phyloP scores from a whole-genome alignment of 768 basidiomycete genomes.

The Naganishia kalamii region DNA sequence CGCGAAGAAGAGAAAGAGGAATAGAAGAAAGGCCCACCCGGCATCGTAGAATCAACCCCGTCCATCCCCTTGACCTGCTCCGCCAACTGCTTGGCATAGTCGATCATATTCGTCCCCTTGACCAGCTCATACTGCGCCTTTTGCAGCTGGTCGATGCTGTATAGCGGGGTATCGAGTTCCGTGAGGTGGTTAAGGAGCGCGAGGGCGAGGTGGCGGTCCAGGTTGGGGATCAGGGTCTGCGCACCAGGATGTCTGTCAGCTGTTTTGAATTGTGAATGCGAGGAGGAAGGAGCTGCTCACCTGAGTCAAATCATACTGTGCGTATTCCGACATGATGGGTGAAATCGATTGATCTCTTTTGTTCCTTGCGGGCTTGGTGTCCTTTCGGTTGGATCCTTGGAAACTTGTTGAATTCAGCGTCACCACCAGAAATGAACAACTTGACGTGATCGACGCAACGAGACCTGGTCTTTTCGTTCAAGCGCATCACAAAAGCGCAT shows the following conservation, averaged over 20 bases:
- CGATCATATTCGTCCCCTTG: conserved; percentile 96
- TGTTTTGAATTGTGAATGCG: too few relatives aligned
- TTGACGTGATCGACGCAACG: too few relatives aligned
- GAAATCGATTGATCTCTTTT: neutral
- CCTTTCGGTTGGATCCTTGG: neutral
- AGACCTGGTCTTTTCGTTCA: too few relatives aligned
- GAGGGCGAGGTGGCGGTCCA: conserved; percentile 91
- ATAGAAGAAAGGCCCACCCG: conserved; percentile 51
- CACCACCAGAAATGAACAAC: too few relatives aligned
- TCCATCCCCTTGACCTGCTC: conserved; percentile 57
- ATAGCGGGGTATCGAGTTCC: conserved; percentile 58
- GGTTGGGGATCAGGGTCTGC: conserved; percentile 80
- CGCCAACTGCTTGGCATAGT: conserved; percentile 78
- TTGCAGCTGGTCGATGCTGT: conserved; percentile 70
- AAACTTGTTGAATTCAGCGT: too few relatives aligned
- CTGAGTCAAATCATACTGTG: conserved; percentile 78
- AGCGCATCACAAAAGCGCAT: neutral
- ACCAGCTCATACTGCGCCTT: conserved; percentile 94
- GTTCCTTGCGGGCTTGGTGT: neutral
- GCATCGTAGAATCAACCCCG: conserved; percentile 62
- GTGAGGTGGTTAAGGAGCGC: conserved; percentile 83
- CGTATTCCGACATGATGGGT: conserved; percentile 32
- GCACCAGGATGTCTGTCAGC: too few relatives aligned
- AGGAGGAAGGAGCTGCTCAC: conserved; percentile 32
- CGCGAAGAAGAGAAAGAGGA: neutral